Evolutionary conservation across 441 rosid genomes (phyloP), one percentile per base, ranked within the genome.

Genomic region (Erodium trifolium): DNA sequence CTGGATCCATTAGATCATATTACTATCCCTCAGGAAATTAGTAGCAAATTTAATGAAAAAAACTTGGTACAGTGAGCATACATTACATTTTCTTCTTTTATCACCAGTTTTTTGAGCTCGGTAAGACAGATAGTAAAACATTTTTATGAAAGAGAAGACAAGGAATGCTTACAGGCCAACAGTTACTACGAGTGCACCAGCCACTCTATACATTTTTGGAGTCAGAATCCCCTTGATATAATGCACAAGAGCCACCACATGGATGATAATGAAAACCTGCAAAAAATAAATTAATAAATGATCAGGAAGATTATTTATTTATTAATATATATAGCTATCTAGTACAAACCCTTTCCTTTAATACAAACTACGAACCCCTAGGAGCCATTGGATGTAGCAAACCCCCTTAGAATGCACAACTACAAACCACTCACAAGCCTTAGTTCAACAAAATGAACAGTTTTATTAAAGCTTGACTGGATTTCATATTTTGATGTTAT

Each of bases 231-330:
- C 97, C 80, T 87, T 92, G 79, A 95, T 87, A 76, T 95, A 86
- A 80, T 92, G 82, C 29, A 92, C 98, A 39, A 95, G 79, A 78
- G 98, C 99, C 70, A 92, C 97, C 68, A 92, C 96, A 67, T 95
- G 99, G 83, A 95, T 81, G 71, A 95, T 78, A 76, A 95, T 91
- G 78, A 95, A 95, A 64, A 95, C 97, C 98, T 95, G 92, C 76
- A 78, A 51, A 72, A 23, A 41, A 39, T 55, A 73, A 60, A 60
- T 60, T 3, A 23, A 60, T 60, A 60, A 19, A 9, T 29, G 27
- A 62, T 62, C 65, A 62, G 35, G 13, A 62, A 62, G 14, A 62
- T 2, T 23, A 11, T 23, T 60, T 31, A 31, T 31, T 60, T 59
- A 59, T 2, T 41, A 29, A 17, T 14, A 59, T 18, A 19, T 59